These are phyloP conservation scores for Aspergillus puulaauensis DNA, from an alignment of 2,329 filamentous ascomycete species.

Conservation along the genomic window DNA sequence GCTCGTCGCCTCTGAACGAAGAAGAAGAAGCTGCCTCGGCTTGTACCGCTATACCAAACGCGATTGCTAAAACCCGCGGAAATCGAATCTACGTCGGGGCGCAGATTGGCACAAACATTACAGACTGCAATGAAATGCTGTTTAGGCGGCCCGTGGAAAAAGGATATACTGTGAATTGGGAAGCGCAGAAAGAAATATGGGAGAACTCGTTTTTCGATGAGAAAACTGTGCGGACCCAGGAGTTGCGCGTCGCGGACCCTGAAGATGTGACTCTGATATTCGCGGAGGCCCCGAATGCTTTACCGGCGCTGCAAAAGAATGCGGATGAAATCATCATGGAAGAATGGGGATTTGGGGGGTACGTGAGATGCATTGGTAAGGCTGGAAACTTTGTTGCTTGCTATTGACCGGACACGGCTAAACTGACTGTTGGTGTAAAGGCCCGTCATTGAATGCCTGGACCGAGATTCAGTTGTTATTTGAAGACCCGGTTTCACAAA, in stretches of 20 bases:
- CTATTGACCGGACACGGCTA: background rate
- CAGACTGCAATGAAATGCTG: slow-evolving; percentile 83
- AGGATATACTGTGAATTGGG: slow-evolving; percentile 95
- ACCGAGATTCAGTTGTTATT: slow-evolving; percentile 72
- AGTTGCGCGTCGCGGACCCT: slow-evolving; percentile 56
- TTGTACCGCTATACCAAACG: slow-evolving; percentile 80
- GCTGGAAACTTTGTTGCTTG: slow-evolving; percentile 22
- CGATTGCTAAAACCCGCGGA: slow-evolving; percentile 78
- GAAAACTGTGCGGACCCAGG: slow-evolving; percentile 57
- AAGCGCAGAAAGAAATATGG: slow-evolving; percentile 94
- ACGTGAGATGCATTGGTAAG: slow-evolving; percentile 71
- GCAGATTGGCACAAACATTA: slow-evolving; percentile 70
- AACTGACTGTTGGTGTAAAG: slow-evolving; percentile 42
- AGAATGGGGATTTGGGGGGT: slow-evolving; percentile 88
- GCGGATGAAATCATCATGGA: slow-evolving; percentile 97
- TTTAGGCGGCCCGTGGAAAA: slow-evolving; percentile 91
- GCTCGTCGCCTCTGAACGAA: slow-evolving; percentile 32
- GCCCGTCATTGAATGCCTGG: slow-evolving; percentile 75
- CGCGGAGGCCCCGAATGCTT: slow-evolving; percentile 79
- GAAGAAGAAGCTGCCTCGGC: slow-evolving; percentile 40
- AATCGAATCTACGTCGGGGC: slow-evolving; percentile 76
- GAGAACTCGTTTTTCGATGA: slow-evolving; percentile 79
- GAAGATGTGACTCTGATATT: slow-evolving; percentile 79
- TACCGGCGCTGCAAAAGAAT: slow-evolving; percentile 79
- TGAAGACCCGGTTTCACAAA: slow-evolving; percentile 52